Conservation (phyloP, 2,329 filamentous ascomycete species). For the Dothistroma septosporum region DNA sequence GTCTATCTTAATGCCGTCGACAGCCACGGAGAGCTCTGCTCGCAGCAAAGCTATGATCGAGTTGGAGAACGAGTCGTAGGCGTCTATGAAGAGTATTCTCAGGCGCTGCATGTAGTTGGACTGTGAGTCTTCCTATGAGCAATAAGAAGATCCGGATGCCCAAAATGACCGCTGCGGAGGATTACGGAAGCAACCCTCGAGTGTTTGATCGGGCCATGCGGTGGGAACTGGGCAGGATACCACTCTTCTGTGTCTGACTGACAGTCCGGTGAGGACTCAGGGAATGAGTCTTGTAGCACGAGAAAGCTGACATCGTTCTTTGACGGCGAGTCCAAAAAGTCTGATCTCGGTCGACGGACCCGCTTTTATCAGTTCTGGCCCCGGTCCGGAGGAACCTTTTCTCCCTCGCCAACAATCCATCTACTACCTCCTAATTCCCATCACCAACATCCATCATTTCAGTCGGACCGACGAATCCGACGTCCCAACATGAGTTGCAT, state of each 20-base stretch:
- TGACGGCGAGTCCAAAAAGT: neutral
- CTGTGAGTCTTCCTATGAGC: neutral
- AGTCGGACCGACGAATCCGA: neutral
- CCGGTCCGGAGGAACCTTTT: neutral
- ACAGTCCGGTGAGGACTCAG: neutral
- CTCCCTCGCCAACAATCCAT: neutral
- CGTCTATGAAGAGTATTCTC: conserved; percentile 77
- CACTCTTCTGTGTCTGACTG: too few relatives aligned
- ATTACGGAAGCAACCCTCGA: conserved; percentile 6
- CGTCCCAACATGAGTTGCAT: neutral
- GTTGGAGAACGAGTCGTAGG: conserved; percentile 94
- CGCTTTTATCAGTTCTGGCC: neutral
- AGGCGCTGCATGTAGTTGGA: conserved; percentile 26
- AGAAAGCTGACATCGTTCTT: neutral
- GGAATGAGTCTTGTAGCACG: neutral
- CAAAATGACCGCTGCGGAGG: conserved; percentile 4
- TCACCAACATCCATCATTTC: neutral
- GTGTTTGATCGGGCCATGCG: conserved; percentile 1
- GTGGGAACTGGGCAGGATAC: neutral
- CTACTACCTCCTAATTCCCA: neutral
- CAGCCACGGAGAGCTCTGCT: conserved; percentile 60
- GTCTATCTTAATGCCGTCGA: conserved; percentile 63
- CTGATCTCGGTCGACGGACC: neutral
- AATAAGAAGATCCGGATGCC: conserved; percentile 4
- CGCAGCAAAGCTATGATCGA: conserved; percentile 84